phyloP scores from a whole-genome alignment of 1,284 basidiomycete genomes.

The Lentinula novae-zelandiae region DNA sequence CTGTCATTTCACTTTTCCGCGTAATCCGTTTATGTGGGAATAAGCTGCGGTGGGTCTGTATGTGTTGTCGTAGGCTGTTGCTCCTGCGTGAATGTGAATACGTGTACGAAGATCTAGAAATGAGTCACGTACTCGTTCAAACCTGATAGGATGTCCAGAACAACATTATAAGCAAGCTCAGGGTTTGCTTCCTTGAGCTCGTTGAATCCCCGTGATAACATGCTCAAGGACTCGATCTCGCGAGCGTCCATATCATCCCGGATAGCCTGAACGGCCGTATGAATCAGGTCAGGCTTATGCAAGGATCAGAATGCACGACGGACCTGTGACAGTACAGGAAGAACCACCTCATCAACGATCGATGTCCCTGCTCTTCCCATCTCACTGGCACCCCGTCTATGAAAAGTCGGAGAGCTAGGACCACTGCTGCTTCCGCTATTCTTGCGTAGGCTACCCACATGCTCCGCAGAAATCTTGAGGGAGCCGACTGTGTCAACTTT shows the following conservation, averaged over 20 bases:
- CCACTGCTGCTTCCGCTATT: conserved; percentile 34
- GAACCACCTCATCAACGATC: conserved; percentile 77
- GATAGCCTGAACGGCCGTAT: conserved; percentile 51
- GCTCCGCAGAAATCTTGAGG: conserved; percentile 76
- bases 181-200: conserved; percentile 82
- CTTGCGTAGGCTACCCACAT: conserved; percentile 67
- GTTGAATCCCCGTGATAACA: conserved; percentile 85
- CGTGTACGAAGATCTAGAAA: background rate
- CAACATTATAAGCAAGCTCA: conserved; percentile 78
- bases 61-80: conserved; percentile 66
- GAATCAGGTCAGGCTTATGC: background rate
- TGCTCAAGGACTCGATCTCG: conserved; percentile 86
- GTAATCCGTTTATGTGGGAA: conserved; percentile 78
- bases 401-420: conserved; percentile 43
- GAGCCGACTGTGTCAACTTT: conserved; percentile 81
- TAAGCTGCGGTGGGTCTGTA: conserved; percentile 68
- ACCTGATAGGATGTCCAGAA: conserved; percentile 86
- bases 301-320: background rate
- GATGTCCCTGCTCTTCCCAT: conserved; percentile 61
- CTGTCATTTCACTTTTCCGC: conserved; percentile 78
- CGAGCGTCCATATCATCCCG: conserved; percentile 82
- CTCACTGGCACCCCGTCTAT: conserved; percentile 52
- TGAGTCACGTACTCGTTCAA: conserved; percentile 76
- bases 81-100: conserved; percentile 46
- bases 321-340: conserved; percentile 75